phyloP scores from a whole-genome alignment of 306 rosid genomes.

The Cucurbita moschata region DNA sequence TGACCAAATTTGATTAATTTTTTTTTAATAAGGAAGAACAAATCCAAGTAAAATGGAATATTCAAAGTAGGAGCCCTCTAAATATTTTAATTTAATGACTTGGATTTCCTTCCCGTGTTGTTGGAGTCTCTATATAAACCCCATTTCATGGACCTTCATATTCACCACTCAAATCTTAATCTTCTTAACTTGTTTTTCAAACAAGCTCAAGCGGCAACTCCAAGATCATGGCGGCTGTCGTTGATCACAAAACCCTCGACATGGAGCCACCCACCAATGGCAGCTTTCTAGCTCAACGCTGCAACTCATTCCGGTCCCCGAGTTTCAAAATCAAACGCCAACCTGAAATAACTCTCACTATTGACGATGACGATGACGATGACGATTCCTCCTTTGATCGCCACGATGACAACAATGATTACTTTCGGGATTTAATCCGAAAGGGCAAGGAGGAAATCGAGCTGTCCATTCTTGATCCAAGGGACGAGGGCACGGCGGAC shows the following conservation, averaged over 20 bases:
- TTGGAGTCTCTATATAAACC: no score
- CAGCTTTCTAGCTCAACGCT: conserved; percentile 10
- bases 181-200: no score
- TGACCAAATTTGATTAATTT: no score
- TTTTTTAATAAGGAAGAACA: no score
- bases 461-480: conserved; percentile 35
- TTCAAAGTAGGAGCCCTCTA: no score
- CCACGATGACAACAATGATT: background rate
- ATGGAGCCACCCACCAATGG: conserved; percentile 19
- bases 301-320: background rate
- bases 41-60: no score
- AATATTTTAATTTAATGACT: no score
- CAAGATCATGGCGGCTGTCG: conserved; percentile 41
- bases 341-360: background rate
- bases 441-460: conserved; percentile 31
- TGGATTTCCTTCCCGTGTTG: no score
- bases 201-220: background rate
- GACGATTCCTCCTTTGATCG: conserved; percentile 20
- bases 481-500: background rate
- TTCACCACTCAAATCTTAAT: background rate
- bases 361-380: background rate
- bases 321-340: background rate
- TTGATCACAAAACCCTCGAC: conserved; percentile 16
- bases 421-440: conserved; percentile 12
- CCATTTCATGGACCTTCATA: no score